phyloP scores from a whole-genome alignment of 2,329 filamentous ascomycete species.

The Neobulgaria alba region DNA sequence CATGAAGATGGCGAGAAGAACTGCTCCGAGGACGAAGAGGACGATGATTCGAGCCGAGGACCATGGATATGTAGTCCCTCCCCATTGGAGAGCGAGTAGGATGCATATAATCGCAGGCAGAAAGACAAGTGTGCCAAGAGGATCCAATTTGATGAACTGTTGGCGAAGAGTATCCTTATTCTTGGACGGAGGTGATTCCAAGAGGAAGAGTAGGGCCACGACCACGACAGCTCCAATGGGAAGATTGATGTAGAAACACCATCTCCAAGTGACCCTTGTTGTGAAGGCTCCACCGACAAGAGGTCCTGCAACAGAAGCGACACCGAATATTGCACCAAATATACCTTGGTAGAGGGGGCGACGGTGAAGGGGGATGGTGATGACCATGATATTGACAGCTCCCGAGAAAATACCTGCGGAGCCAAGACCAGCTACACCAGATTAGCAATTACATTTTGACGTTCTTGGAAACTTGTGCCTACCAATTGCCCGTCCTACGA shows the following conservation, averaged over 20 bases:
- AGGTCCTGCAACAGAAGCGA: slow-evolving; percentile 28
- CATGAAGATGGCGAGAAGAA: slow-evolving; percentile 25
- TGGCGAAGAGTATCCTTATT: slow-evolving; percentile 29
- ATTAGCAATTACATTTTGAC: slow-evolving; percentile 1
- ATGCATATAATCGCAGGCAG: slow-evolving; percentile 26
- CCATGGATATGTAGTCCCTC: slow-evolving; percentile 27
- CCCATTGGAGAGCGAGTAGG: slow-evolving; percentile 30
- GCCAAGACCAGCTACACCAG: slow-evolving; percentile 15
- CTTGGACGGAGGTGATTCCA: slow-evolving; percentile 9
- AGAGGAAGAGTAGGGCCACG: slow-evolving; percentile 14
- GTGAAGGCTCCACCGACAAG: slow-evolving; percentile 37
- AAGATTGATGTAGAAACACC: slow-evolving; percentile 30
- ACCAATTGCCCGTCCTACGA: slow-evolving; percentile 29
- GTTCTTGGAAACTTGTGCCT: slow-evolving; percentile 2
- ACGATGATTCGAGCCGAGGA: slow-evolving; percentile 29
- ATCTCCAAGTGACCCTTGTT: slow-evolving; percentile 25
- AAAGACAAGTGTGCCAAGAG: slow-evolving; percentile 29
- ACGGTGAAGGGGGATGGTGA: slow-evolving; percentile 23
- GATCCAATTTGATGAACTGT: slow-evolving; percentile 31
- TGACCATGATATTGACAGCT: slow-evolving; percentile 22
- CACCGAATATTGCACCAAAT: slow-evolving; percentile 26
- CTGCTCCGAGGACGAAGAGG: slow-evolving; percentile 26
- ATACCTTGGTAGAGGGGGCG: slow-evolving; percentile 25
- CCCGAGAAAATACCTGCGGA: slow-evolving; percentile 28
- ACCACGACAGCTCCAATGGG: slow-evolving; percentile 12